A percentile compares a stretch with the other conserved stretches of the same genome.
phyloP scores from a whole-genome alignment of 139 green algal species.

The Coelastrella sp. region DNA sequence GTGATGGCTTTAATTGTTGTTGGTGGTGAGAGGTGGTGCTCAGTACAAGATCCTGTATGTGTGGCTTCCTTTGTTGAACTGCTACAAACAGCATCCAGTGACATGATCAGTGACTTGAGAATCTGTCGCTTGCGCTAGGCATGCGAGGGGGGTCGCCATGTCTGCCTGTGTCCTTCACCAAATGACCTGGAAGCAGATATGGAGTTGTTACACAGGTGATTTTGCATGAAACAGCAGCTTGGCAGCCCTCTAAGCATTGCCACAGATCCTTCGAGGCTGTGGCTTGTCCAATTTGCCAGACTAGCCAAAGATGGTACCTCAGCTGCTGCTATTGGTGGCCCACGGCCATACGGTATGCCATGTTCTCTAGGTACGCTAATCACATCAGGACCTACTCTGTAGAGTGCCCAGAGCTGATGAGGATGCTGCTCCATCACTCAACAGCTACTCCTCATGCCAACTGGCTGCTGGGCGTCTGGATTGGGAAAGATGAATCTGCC shows the following conservation, averaged over 20 bases:
- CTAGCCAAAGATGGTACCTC: too few relatives aligned
- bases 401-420: constrained; percentile 42
- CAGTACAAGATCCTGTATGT: not conserved
- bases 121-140: not conserved
- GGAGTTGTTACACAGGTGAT: constrained; percentile 35
- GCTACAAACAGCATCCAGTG: too few relatives aligned
- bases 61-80: too few relatives aligned
- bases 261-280: too few relatives aligned
- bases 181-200: constrained; percentile 38
- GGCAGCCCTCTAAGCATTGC: not conserved
- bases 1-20: too few relatives aligned
- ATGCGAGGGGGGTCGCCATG: not conserved
- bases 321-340: not conserved
- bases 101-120: not conserved
- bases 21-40: too few relatives aligned
- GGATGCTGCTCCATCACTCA: constrained; percentile 33
- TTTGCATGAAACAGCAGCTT: not conserved
- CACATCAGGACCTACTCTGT: constrained; percentile 41
- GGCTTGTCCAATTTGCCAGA: too few relatives aligned
- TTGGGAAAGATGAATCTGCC: constrained; percentile 5
- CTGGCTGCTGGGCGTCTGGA: constrained; percentile 35
- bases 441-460: not conserved
- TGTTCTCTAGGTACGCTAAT: constrained; percentile 7
- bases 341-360: not conserved
- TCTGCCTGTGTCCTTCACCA: constrained; percentile 29